Percentiles rank a stretch among this genome's conserved stretches.
Evolutionary conservation across 177 flowering plant species (phyloP).

Genomic region (Vitis hybrid): DNA sequence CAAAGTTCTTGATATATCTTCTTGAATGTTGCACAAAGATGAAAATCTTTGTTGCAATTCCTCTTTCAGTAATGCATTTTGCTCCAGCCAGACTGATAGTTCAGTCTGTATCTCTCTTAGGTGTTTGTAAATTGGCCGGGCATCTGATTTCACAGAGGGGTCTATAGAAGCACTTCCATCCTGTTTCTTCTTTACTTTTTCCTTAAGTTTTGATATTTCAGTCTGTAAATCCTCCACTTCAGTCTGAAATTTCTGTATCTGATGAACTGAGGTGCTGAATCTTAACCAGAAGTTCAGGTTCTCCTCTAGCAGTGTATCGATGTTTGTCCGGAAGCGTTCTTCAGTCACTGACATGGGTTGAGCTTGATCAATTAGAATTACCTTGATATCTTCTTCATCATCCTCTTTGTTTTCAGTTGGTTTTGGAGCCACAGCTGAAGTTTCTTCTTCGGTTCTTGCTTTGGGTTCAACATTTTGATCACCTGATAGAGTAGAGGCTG

Average conservation of each 20-base stretch:
- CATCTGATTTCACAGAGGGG: conserved; percentile 47
- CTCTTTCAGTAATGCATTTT: conserved; percentile 48
- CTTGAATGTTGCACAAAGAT: conserved; percentile 59
- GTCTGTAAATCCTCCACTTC: conserved; percentile 43
- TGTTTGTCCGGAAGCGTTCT: conserved; percentile 50
- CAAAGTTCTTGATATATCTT: conserved; percentile 53
- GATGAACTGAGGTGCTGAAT: conserved; percentile 60
- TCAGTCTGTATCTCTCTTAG: conserved; percentile 64
- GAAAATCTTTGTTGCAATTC: conserved; percentile 56
- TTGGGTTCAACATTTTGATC: conserved; percentile 15
- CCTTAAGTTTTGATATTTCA: conserved; percentile 34
- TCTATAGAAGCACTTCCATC: conserved; percentile 28
- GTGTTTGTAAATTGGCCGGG: conserved; percentile 55
- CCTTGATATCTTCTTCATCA: conserved; percentile 26
- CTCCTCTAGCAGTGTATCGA: conserved; percentile 68
- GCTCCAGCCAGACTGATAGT: conserved; percentile 65
- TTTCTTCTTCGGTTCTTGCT: conserved; percentile 7
- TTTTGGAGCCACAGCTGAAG: not conserved
- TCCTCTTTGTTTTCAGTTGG: conserved; percentile 10
- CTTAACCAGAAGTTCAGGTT: conserved; percentile 76
- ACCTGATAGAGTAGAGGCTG: conserved; percentile 7
- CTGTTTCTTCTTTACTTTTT: conserved; percentile 26
- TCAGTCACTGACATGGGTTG: conserved; percentile 35
- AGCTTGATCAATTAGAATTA: conserved; percentile 21
- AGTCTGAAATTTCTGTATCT: conserved; percentile 62